Percentiles rank a stretch among this genome's conserved stretches.
Evolutionary conservation across 2,329 filamentous ascomycete genomes (phyloP).

Genomic region (Fusarium sp.): DNA sequence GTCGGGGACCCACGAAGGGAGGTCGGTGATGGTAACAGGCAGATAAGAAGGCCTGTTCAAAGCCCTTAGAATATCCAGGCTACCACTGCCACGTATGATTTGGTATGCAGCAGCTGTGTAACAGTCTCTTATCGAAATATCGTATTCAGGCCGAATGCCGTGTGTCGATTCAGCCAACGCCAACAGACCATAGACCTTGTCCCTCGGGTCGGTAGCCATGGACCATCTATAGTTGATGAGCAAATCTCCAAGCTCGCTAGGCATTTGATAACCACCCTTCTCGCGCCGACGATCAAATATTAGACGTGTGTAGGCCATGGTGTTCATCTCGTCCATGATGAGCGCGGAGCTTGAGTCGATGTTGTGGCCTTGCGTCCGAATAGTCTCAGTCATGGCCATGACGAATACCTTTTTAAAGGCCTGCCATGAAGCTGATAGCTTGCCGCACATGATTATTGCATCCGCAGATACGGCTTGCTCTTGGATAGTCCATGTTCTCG

Average conservation of each 20-base stretch:
- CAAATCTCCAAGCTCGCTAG: background rate
- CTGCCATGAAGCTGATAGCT: background rate
- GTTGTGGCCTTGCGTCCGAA: background rate
- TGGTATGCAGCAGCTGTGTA: background rate
- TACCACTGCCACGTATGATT: background rate
- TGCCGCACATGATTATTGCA: background rate
- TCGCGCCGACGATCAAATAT: background rate
- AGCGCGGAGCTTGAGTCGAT: background rate
- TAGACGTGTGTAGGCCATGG: background rate
- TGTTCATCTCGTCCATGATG: background rate
- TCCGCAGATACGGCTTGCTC: background rate
- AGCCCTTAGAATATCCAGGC: background rate
- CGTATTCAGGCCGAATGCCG: background rate
- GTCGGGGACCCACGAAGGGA: background rate
- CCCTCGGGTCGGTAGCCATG: background rate
- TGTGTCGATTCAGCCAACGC: background rate
- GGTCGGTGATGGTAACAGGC: background rate
- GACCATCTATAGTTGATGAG: background rate
- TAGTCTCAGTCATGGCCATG: background rate
- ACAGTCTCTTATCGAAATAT: background rate
- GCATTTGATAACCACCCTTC: background rate
- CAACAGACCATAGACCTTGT: constrained; percentile 1
- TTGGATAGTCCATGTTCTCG: background rate
- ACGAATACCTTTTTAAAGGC: background rate
- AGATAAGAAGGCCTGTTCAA: background rate